Conservation (phyloP, 345 rosid genomes). For the Lepidium sativum region DNA sequence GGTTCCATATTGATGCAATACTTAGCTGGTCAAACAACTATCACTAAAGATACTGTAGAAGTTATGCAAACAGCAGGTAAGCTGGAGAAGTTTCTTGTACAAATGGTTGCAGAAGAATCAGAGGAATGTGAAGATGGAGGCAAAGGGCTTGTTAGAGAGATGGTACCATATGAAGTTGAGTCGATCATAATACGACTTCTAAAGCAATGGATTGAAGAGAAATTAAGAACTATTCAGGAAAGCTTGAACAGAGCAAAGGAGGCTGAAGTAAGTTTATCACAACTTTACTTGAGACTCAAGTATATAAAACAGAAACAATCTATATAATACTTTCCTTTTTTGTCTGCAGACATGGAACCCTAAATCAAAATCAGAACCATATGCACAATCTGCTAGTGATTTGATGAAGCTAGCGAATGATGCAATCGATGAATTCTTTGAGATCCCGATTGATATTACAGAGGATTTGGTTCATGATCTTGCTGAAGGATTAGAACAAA, state of each 20-base stretch:
- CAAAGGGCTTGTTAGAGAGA: conserved; percentile 60
- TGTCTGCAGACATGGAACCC: conserved; percentile 80
- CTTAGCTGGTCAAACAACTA: conserved; percentile 34
- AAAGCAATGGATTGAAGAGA: conserved; percentile 56
- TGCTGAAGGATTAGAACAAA: conserved; percentile 52
- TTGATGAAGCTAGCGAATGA: conserved; percentile 54
- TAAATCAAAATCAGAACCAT: conserved; percentile 81
- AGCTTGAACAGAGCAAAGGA: conserved; percentile 51
- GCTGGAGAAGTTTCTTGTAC: conserved; percentile 71
- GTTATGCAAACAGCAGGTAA: conserved; percentile 65
- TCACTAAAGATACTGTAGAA: conserved; percentile 43
- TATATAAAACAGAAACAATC: neutral
- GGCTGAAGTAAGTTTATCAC: conserved; percentile 48
- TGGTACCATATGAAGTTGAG: conserved; percentile 78
- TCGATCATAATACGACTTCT: conserved; percentile 38
- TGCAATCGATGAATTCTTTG: conserved; percentile 65
- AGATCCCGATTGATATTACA: conserved; percentile 66
- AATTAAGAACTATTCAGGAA: conserved; percentile 37
- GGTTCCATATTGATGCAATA: conserved; percentile 63
- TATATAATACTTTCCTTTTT: neutral
- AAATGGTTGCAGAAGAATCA: conserved; percentile 79
- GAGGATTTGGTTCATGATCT: conserved; percentile 67
- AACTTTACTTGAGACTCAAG: neutral
- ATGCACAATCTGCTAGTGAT: conserved; percentile 66
- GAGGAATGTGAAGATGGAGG: conserved; percentile 91